Evolutionary conservation across 2,329 filamentous ascomycete genomes (phyloP).

Genomic region (Xylariaceae sp.): DNA sequence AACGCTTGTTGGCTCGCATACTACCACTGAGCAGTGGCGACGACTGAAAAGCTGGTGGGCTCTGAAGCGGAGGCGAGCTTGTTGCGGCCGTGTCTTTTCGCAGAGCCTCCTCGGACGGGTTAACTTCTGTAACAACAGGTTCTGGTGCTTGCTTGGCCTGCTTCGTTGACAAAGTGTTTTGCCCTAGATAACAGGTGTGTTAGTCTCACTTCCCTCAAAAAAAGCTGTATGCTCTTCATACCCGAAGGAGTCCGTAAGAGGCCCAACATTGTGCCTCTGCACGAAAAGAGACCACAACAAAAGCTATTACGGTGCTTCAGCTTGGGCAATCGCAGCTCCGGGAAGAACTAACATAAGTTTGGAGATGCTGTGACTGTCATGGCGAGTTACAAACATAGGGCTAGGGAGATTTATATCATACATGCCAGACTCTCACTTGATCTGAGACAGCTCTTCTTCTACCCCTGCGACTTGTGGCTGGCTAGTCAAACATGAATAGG

Average conservation of each 20-base stretch:
- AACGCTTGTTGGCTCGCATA: slow-evolving; percentile 8
- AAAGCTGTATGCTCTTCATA: background rate
- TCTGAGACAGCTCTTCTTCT: background rate
- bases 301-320: slow-evolving; percentile 11
- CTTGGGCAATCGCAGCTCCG: slow-evolving; percentile 10
- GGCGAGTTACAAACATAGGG: background rate
- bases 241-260: slow-evolving; percentile 7
- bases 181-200: background rate
- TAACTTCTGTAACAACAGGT: background rate
- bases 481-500: background rate
- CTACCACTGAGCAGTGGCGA: slow-evolving; percentile 7
- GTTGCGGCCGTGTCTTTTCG: background rate
- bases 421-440: background rate
- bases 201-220: background rate
- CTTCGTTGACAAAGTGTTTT: slow-evolving; percentile 1
- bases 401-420: slow-evolving; percentile 1
- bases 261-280: slow-evolving; percentile 10
- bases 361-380: background rate
- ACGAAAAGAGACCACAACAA: slow-evolving; percentile 6
- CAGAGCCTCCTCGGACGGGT: background rate
- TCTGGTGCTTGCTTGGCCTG: background rate
- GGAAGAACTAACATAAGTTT: slow-evolving; percentile 2
- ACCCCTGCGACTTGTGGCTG: background rate
- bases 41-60: slow-evolving; percentile 1
- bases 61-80: slow-evolving; percentile 1